A percentile compares a stretch with the other conserved stretches of the same genome.
Evolutionary conservation across 306 rosid species (phyloP).

Genomic region (Castanospermum australe): DNA sequence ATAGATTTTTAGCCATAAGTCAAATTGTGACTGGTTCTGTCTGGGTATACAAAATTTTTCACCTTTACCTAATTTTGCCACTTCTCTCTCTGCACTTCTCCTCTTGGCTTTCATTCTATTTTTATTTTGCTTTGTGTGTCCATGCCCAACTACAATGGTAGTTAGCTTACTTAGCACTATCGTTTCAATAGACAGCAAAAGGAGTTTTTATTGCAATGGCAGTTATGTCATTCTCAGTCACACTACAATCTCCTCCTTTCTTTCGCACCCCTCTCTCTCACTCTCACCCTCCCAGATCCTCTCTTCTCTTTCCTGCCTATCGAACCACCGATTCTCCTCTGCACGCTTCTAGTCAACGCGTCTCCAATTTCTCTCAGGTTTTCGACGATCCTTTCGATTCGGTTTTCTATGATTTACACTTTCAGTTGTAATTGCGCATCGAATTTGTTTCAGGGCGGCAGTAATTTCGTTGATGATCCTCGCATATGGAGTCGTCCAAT

Average conservation of each 20-base stretch:
- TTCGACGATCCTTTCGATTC: background rate
- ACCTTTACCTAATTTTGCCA: too few relatives aligned
- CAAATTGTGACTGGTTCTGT: too few relatives aligned
- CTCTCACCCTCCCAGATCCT: background rate
- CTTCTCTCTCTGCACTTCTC: too few relatives aligned
- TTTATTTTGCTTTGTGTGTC: background rate
- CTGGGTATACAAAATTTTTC: too few relatives aligned
- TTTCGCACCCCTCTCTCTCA: background rate
- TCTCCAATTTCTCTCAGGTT: slow-evolving; percentile 52
- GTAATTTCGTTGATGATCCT: slow-evolving; percentile 41
- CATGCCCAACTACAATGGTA: background rate
- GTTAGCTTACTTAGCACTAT: too few relatives aligned
- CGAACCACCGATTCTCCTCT: slow-evolving; percentile 15
- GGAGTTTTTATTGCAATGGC: background rate
- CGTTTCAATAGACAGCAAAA: background rate
- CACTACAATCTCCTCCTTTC: slow-evolving; percentile 7
- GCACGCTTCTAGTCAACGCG: slow-evolving; percentile 44
- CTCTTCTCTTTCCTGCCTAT: background rate
- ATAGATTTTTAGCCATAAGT: too few relatives aligned
- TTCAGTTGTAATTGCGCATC: background rate
- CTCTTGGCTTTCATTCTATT: too few relatives aligned
- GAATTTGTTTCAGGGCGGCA: slow-evolving; percentile 45
- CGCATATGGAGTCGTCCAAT: slow-evolving; percentile 57
- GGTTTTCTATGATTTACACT: background rate
- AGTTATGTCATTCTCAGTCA: slow-evolving; percentile 43